These are phyloP conservation scores for Cryomyces minteri DNA, from an alignment of 495 filamentous ascomycete genomes.

Conservation along the genomic window DNA sequence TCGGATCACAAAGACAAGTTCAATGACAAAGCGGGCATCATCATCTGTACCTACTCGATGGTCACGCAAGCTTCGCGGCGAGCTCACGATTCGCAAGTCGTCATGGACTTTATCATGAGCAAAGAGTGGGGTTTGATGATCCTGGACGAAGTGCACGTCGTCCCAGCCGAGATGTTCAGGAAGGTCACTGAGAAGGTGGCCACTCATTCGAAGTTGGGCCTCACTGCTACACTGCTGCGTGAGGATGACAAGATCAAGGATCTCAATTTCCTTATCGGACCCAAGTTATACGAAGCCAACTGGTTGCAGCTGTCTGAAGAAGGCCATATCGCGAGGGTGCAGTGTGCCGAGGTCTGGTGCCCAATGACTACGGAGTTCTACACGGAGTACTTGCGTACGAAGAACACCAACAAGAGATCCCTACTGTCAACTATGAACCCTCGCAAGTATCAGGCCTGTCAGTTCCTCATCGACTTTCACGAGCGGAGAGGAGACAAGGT, in stretches of 20 bases:
- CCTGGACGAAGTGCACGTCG: slow-evolving; percentile 95
- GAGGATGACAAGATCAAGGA: slow-evolving; percentile 98
- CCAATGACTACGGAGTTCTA: slow-evolving; percentile 99
- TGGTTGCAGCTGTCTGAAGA: slow-evolving; percentile 98
- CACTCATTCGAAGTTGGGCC: slow-evolving; percentile 87
- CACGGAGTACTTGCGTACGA: slow-evolving; percentile 65
- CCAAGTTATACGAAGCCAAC: slow-evolving; percentile 95
- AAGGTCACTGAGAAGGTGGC: slow-evolving; percentile 82
- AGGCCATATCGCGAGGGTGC: slow-evolving; percentile 92
- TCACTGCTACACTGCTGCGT: slow-evolving; percentile 85
- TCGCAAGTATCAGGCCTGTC: slow-evolving; percentile 87
- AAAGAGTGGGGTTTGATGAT: slow-evolving; percentile 98
- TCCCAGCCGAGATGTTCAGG: slow-evolving; percentile 88
- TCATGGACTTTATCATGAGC: slow-evolving; percentile 88
- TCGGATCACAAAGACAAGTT: slow-evolving; percentile 79
- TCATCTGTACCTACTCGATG: slow-evolving; percentile 97
- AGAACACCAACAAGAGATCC: slow-evolving; percentile 45
- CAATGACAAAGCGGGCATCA: slow-evolving; percentile 75
- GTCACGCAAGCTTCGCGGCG: slow-evolving; percentile 73
- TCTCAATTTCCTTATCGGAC: slow-evolving; percentile 93
- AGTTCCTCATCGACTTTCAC: slow-evolving; percentile 95
- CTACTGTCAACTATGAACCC: slow-evolving; percentile 97
- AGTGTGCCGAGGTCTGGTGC: slow-evolving; percentile 98
- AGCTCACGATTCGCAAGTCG: slow-evolving; percentile 84
- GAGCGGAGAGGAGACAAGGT: slow-evolving; percentile 93